Percentiles rank a stretch among this genome's conserved stretches.
Evolutionary conservation across 192 early-diverging fungal genomes (phyloP).

Genomic region (Linnemannia schmuckeri): DNA sequence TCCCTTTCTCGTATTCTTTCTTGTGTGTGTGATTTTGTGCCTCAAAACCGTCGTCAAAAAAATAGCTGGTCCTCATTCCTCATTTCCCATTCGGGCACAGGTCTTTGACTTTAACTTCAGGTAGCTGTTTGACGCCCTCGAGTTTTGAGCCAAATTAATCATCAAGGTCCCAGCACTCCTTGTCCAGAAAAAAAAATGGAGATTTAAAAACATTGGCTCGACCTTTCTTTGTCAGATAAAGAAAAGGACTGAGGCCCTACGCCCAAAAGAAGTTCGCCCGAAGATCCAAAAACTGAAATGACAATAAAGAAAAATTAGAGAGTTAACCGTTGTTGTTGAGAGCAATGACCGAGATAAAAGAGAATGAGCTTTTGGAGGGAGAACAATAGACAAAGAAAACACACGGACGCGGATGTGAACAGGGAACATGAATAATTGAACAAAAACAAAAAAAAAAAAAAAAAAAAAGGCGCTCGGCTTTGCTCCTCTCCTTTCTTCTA

Average conservation of each 20-base stretch:
- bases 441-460: neutral
- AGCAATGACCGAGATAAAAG: neutral
- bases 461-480: neutral
- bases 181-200: neutral
- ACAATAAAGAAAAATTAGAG: neutral
- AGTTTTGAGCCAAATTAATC: neutral
- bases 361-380: neutral
- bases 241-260: neutral
- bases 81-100: too few species aligned
- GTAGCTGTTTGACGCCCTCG: neutral
- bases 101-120: too few species aligned
- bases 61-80: too few species aligned
- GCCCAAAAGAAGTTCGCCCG: constrained; percentile 4
- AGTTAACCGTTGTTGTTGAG: neutral
- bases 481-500: neutral
- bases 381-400: neutral
- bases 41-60: too few species aligned
- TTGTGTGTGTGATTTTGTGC: too few species aligned
- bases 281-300: neutral
- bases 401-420: neutral
- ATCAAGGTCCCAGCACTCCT: too few species aligned
- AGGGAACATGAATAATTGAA: neutral
- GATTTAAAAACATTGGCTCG: neutral
- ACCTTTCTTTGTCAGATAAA: neutral
- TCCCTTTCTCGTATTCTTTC: neutral